A percentile compares a stretch with the other conserved stretches of the same genome.
Evolutionary conservation across 2,329 filamentous ascomycete genomes (phyloP).

Genomic region (Torrubiellomyces zombiae): DNA sequence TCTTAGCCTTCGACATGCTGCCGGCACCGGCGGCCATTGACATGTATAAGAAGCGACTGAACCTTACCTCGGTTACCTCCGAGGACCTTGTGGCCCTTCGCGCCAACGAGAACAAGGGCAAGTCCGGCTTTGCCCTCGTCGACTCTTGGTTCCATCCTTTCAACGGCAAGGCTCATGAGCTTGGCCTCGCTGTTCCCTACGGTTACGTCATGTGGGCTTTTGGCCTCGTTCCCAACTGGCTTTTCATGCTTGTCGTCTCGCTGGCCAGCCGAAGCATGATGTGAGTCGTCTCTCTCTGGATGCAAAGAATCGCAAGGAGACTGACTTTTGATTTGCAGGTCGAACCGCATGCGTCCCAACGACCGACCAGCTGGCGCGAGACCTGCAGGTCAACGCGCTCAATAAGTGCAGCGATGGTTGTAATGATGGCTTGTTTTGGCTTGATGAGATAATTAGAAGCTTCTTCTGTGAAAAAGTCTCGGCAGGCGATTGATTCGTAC

Average conservation of each 20-base stretch:
- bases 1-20: slow-evolving; percentile 54
- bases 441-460: no score
- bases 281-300: slow-evolving; percentile 31
- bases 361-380: slow-evolving; percentile 5
- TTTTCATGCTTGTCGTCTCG: slow-evolving; percentile 60
- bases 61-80: slow-evolving; percentile 50
- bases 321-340: slow-evolving; percentile 16
- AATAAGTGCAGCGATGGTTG: not conserved
- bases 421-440: no score
- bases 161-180: slow-evolving; percentile 47
- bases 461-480: no score
- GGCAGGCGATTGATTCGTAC: no score
- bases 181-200: slow-evolving; percentile 43
- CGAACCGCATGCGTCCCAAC: slow-evolving; percentile 16
- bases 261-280: slow-evolving; percentile 60
- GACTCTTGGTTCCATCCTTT: slow-evolving; percentile 65
- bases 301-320: no score
- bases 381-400: slow-evolving; percentile 2
- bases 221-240: slow-evolving; percentile 53
- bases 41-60: slow-evolving; percentile 48
- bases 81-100: slow-evolving; percentile 46
- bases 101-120: slow-evolving; percentile 31
- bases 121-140: slow-evolving; percentile 30
- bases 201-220: slow-evolving; percentile 54
- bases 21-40: slow-evolving; percentile 47